Evolutionary conservation across 1,284 basidiomycete genomes (phyloP).

Genomic region (Cryptococcus sp.): DNA sequence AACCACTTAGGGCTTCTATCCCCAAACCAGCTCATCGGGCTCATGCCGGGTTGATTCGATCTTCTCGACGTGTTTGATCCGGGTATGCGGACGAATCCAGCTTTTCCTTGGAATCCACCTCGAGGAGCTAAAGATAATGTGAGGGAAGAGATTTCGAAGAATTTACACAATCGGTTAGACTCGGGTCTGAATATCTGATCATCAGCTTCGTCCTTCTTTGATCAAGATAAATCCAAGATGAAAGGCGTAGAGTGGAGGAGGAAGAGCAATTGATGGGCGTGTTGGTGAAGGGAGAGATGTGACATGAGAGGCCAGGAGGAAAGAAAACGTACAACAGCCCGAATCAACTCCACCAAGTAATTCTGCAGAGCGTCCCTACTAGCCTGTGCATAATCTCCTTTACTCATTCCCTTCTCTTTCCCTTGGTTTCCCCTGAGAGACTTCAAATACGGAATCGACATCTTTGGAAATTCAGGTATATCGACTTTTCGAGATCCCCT

Average conservation of each 20-base stretch:
- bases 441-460: constrained; percentile 81
- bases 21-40: constrained; percentile 57
- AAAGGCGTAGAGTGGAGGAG: too few species aligned
- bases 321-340: constrained; percentile 66
- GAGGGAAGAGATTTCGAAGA: constrained; percentile 89
- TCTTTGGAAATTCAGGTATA: constrained; percentile 88
- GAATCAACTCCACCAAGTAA: constrained; percentile 83
- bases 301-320: background rate
- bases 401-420: constrained; percentile 40
- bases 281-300: too few species aligned
- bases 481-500: constrained; percentile 60
- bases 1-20: constrained; percentile 83
- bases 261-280: background rate
- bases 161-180: constrained; percentile 86
- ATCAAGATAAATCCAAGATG: too few species aligned
- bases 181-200: constrained; percentile 96
- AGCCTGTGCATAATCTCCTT: constrained; percentile 68
- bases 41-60: constrained; percentile 49
- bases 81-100: constrained; percentile 66
- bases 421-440: constrained; percentile 25
- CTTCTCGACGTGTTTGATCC: constrained; percentile 49
- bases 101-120: constrained; percentile 77
- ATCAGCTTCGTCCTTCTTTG: too few species aligned
- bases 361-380: constrained; percentile 78
- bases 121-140: constrained; percentile 77